A percentile compares a stretch with the other conserved stretches of the same genome.
Evolutionary conservation across 108 stramenopile species (phyloP).

Genomic region (Fistulifera solaris): DNA sequence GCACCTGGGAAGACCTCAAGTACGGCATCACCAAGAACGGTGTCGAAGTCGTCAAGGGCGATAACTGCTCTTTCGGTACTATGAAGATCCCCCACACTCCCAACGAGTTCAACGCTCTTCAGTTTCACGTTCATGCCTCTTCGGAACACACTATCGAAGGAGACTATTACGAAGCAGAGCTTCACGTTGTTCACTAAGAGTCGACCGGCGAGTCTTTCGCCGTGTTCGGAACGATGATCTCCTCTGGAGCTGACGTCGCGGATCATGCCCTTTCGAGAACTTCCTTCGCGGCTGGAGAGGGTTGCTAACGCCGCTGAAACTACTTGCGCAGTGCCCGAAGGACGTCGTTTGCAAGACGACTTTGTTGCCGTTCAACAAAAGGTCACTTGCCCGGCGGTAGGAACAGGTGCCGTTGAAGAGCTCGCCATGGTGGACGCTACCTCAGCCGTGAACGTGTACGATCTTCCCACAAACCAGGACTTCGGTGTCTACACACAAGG

Average conservation of each 20-base stretch:
- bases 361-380: background rate
- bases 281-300: conserved; percentile 10
- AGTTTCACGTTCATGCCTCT: conserved; percentile 24
- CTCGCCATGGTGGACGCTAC: too few relatives aligned
- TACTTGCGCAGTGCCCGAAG: conserved; percentile 1
- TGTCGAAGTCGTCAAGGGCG: too few relatives aligned
- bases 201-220: conserved; percentile 6
- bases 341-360: too few relatives aligned
- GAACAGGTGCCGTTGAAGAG: too few relatives aligned
- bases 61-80: too few relatives aligned
- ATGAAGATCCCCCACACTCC: conserved; percentile 9
- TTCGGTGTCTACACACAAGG: conserved; percentile 9
- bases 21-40: conserved; percentile 1
- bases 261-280: conserved; percentile 10
- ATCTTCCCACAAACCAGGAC: background rate
- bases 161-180: conserved; percentile 14
- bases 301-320: background rate
- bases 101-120: conserved; percentile 10
- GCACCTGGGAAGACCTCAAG: conserved; percentile 1
- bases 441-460: conserved; percentile 6
- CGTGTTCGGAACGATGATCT: conserved; percentile 11
- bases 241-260: background rate
- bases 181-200: conserved; percentile 15
- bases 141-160: conserved; percentile 19
- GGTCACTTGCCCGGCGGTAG: conserved; percentile 1